phyloP scores from a whole-genome alignment of 768 basidiomycete genomes.

The Albatrellus ellisii region DNA sequence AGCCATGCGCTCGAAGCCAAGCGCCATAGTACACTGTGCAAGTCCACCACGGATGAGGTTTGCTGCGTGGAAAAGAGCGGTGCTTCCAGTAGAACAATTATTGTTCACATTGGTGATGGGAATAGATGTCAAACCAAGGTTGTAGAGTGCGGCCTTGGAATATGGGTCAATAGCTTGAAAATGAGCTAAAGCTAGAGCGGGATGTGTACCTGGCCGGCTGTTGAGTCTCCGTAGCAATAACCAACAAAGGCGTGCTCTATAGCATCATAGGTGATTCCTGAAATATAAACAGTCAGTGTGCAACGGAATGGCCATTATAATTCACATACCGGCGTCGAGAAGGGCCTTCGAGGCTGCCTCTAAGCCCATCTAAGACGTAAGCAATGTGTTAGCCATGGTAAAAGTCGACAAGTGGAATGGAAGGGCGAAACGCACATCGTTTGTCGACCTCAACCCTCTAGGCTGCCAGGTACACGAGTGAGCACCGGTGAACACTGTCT shows the following conservation, averaged over 20 bases:
- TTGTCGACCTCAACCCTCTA: constrained; percentile 48
- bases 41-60: constrained; percentile 56
- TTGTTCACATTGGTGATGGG: constrained; percentile 84
- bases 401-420: background rate
- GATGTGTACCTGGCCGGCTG: constrained; percentile 47
- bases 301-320: background rate
- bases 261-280: constrained; percentile 74
- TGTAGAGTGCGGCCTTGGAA: constrained; percentile 60
- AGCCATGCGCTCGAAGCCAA: constrained; percentile 81
- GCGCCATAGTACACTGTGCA: constrained; percentile 63
- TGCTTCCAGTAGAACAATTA: constrained; percentile 74
- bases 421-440: constrained; percentile 43
- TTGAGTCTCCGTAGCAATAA: constrained; percentile 72
- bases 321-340: constrained; percentile 57
- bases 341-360: constrained; percentile 83
- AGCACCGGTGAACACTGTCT: background rate
- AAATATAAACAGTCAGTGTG: background rate
- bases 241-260: constrained; percentile 67
- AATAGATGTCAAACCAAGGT: constrained; percentile 72
- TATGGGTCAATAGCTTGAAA: background rate
- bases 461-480: constrained; percentile 31
- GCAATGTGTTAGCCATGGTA: background rate
- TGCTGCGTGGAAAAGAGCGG: constrained; percentile 66
- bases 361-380: constrained; percentile 52
- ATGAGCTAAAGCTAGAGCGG: background rate